Evolutionary conservation across 129 eudicot species (phyloP).

Genomic region (Saposhnikovia divaricata): DNA sequence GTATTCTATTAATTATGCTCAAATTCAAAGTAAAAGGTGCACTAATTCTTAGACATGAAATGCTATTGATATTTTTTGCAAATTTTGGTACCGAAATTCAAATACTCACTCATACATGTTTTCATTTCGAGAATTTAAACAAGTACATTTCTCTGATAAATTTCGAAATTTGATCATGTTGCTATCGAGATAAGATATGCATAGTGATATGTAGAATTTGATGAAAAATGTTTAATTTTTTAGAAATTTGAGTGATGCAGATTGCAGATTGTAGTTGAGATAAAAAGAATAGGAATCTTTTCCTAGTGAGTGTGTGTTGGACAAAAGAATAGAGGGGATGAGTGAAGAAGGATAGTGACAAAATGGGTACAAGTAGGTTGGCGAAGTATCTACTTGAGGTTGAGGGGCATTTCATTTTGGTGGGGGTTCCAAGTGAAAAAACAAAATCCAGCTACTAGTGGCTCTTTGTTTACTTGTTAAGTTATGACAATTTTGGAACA

Average conservation of each 20-base stretch:
- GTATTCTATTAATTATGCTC: not conserved
- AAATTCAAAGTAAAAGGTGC: not conserved
- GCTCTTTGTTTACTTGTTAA: slow-evolving; percentile 26
- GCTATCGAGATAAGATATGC: not conserved
- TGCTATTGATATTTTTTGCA: not conserved
- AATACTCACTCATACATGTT: not conserved
- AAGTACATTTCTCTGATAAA: too few species aligned
- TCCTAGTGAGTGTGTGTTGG: not conserved
- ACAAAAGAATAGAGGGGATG: not conserved
- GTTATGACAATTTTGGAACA: slow-evolving; percentile 45
- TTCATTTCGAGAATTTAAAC: too few species aligned
- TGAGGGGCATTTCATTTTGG: not conserved
- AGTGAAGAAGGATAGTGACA: not conserved
- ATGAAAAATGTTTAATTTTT: not conserved
- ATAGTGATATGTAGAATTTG: not conserved
- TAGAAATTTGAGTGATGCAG: not conserved
- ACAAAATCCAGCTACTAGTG: slow-evolving; percentile 47
- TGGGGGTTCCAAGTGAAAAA: slow-evolving; percentile 9
- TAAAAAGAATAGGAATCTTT: not conserved
- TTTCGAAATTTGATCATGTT: too few species aligned
- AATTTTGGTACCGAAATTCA: not conserved
- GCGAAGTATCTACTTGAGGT: not conserved
- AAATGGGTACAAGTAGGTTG: not conserved
- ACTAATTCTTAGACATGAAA: not conserved
- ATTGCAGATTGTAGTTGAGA: not conserved